These are phyloP conservation scores for Pseudoscleropodium purum DNA, from an alignment of 225 moss, liverwort and hornwort genomes.

Conservation along the genomic window DNA sequence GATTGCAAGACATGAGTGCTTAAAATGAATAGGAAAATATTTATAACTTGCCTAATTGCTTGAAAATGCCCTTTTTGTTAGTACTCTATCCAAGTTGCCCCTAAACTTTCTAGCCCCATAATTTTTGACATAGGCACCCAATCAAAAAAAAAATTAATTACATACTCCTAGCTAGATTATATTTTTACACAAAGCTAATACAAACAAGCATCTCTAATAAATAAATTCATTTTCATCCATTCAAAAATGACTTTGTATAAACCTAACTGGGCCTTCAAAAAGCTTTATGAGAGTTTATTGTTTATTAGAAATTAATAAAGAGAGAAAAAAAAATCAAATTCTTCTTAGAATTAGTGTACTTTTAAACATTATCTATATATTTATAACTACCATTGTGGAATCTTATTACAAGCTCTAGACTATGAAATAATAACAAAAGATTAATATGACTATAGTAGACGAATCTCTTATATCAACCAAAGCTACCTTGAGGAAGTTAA, in stretches of 20 bases:
- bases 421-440: no score
- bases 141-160: no score
- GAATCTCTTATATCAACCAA: no score
- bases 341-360: not conserved
- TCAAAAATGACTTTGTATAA: not conserved
- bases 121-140: rapidly evolving
- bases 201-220: not conserved
- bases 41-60: not conserved
- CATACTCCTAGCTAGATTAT: no score
- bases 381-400: not conserved
- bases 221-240: not conserved
- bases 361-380: not conserved
- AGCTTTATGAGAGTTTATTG: not conserved
- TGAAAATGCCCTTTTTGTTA: not conserved
- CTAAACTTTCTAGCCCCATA: not conserved
- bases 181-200: not conserved
- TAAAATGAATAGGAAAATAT: not conserved
- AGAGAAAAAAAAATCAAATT: not conserved
- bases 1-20: not conserved
- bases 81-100: rapidly evolving
- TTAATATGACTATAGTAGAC: rapidly evolving
- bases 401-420: rapidly evolving
- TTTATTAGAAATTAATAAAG: rapidly evolving
- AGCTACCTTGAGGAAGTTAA: not conserved
- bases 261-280: not conserved